These are phyloP conservation scores for Talaromyces sp. DNA, from an alignment of 2,329 filamentous ascomycete genomes.

Conservation along the genomic window DNA sequence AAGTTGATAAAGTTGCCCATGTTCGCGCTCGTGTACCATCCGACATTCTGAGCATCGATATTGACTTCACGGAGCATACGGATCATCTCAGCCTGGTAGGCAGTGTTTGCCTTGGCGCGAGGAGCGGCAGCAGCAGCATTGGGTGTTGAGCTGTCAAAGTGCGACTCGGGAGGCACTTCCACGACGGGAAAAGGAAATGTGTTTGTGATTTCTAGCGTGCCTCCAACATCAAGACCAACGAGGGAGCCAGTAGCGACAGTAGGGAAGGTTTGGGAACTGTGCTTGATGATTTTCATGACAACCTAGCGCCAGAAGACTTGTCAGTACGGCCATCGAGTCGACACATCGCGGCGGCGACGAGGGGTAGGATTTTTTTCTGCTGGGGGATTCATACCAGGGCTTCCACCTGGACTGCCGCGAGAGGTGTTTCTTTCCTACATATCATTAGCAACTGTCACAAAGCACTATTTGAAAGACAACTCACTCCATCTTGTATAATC, in stretches of 20 bases:
- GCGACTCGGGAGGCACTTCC: slow-evolving; percentile 66
- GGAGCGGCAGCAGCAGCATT: slow-evolving; percentile 81
- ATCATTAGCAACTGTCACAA: slow-evolving; percentile 25
- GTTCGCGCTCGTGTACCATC: slow-evolving; percentile 97
- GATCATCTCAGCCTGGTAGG: slow-evolving; percentile 96
- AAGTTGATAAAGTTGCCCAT: slow-evolving; percentile 98
- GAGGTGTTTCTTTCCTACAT: slow-evolving; percentile 61
- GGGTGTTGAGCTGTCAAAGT: slow-evolving; percentile 66
- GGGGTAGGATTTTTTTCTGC: slow-evolving; percentile 33
- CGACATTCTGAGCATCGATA: slow-evolving; percentile 94
- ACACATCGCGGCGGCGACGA: slow-evolving; percentile 22
- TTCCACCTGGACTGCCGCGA: slow-evolving; percentile 89
- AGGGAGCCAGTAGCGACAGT: slow-evolving; percentile 84
- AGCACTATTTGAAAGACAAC: slow-evolving; percentile 9
- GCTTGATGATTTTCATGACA: slow-evolving; percentile 97
- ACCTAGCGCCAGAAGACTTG: slow-evolving; percentile 53
- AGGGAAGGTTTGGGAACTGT: slow-evolving; percentile 83
- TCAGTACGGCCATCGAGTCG: slow-evolving; percentile 26
- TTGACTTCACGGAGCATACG: slow-evolving; percentile 95
- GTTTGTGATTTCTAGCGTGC: slow-evolving; percentile 86
- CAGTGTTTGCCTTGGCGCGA: slow-evolving; percentile 80
- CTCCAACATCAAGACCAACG: slow-evolving; percentile 85
- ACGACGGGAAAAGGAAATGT: slow-evolving; percentile 86
- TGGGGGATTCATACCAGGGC: slow-evolving; percentile 66
- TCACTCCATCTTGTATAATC: slow-evolving; percentile 33